Percentiles rank a stretch among this genome's conserved stretches.
Conservation (phyloP, 192 early-diverging fungal genomes). For the Chytriomyces hyalinus region DNA sequence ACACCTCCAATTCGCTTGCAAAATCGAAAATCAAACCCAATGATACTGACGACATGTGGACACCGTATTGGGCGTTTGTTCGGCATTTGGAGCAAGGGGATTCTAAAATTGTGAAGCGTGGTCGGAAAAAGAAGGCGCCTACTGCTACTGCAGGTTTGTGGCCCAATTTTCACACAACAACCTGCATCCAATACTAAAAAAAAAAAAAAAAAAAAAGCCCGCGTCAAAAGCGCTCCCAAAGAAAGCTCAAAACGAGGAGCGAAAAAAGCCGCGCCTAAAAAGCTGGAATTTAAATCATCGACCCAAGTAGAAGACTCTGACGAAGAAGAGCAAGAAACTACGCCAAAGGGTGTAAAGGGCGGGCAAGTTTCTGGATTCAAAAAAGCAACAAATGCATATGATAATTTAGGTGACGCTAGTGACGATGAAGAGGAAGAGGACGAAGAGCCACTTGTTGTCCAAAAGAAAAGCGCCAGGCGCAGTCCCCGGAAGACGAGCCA, state of each 20-base stretch:
- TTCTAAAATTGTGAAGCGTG: constrained; percentile 25
- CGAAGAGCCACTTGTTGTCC: neutral
- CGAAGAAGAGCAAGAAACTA: neutral
- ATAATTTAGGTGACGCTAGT: constrained; percentile 22
- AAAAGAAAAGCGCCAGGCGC: neutral
- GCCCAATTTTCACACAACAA: neutral
- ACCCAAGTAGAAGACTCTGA: constrained; percentile 15
- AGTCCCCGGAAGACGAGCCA: constrained; percentile 34
- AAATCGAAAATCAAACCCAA: constrained; percentile 40
- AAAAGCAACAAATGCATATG: neutral
- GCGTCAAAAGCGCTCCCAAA: neutral
- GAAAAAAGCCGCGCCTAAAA: constrained; percentile 13
- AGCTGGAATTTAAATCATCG: neutral
- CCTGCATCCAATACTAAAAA: neutral
- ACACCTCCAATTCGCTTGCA: constrained; percentile 31
- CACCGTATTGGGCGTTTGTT: constrained; percentile 45
- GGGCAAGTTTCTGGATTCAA: constrained; percentile 2
- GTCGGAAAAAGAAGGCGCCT: constrained; percentile 29
- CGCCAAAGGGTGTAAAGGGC: neutral
- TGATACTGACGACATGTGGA: constrained; percentile 44
- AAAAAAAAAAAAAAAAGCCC: neutral
- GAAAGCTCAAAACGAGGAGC: neutral
- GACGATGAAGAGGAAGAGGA: constrained; percentile 30
- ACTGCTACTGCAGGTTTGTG: neutral
- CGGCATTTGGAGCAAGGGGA: constrained; percentile 49